Conservation (phyloP, 1,284 basidiomycete species). For the Rhodotorula sp. region DNA sequence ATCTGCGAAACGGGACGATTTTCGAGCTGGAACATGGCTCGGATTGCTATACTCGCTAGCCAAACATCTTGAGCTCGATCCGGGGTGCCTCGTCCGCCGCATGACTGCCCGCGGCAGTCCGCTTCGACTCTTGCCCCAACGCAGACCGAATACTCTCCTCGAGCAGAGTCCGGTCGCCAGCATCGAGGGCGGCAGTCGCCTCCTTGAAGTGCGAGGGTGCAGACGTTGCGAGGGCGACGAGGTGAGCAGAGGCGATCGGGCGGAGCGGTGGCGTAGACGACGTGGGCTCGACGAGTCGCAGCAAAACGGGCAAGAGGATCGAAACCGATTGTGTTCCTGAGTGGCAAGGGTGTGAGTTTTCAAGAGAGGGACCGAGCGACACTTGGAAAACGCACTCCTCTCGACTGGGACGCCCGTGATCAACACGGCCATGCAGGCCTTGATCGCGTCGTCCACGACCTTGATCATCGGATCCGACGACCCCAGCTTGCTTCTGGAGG, state of each 20-base stretch:
- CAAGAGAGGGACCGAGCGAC: background rate
- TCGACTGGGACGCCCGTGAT: constrained; percentile 59
- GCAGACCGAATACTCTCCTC: constrained; percentile 68
- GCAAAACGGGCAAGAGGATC: constrained; percentile 74
- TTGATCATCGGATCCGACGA: constrained; percentile 13
- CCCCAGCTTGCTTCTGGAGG: constrained; percentile 53
- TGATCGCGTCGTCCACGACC: constrained; percentile 69
- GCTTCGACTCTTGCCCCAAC: constrained; percentile 4
- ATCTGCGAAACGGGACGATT: no score
- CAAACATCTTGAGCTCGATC: constrained; percentile 34
- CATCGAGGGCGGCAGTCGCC: constrained; percentile 69
- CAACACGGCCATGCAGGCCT: constrained; percentile 68
- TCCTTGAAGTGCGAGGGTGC: constrained; percentile 81
- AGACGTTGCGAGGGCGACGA: constrained; percentile 71
- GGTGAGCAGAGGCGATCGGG: constrained; percentile 65
- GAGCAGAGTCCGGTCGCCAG: constrained; percentile 61
- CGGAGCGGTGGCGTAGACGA: constrained; percentile 58
- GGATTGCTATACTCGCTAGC: background rate
- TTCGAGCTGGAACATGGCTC: no score
- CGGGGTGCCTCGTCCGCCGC: constrained; percentile 18
- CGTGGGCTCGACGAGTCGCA: constrained; percentile 66
- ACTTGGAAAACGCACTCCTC: constrained; percentile 57
- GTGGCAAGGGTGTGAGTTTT: background rate
- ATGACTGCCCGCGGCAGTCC: background rate
- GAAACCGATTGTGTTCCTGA: constrained; percentile 68